Percentiles rank a stretch among this genome's conserved stretches.
Conservation (phyloP, 192 early-diverging fungal genomes). For the Phlyctochytrium arcticum region DNA sequence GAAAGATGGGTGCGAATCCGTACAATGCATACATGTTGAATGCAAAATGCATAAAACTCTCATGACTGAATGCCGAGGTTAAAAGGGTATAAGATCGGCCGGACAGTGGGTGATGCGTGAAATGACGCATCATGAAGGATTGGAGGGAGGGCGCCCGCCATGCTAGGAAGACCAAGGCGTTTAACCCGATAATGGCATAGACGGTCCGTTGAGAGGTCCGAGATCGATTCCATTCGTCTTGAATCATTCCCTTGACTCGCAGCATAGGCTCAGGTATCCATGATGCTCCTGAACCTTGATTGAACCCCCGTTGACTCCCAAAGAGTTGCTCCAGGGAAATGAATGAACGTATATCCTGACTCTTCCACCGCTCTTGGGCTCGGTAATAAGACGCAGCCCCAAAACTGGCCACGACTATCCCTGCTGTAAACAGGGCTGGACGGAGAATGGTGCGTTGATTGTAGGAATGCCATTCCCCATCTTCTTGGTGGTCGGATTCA, state of each 20-base stretch:
- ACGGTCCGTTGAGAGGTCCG: conserved; percentile 35
- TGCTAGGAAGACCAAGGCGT: conserved; percentile 65
- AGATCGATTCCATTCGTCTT: conserved; percentile 13
- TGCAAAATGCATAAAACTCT: conserved; percentile 64
- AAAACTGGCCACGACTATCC: conserved; percentile 32
- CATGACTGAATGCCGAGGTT: conserved; percentile 76
- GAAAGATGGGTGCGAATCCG: conserved; percentile 24
- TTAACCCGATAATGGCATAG: conserved; percentile 60
- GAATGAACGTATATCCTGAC: background rate
- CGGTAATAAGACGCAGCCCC: conserved; percentile 26
- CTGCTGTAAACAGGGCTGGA: conserved; percentile 44
- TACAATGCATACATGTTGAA: conserved; percentile 80
- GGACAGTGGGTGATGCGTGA: conserved; percentile 72
- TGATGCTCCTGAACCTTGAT: background rate
- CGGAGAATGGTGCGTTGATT: conserved; percentile 5
- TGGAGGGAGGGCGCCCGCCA: conserved; percentile 67
- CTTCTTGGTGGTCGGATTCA: background rate
- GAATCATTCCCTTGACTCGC: background rate
- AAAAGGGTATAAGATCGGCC: conserved; percentile 69
- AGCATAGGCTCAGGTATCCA: background rate
- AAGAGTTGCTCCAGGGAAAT: background rate
- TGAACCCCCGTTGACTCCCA: background rate
- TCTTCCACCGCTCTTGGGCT: conserved; percentile 15
- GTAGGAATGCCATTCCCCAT: background rate
- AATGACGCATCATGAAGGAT: conserved; percentile 71